These are phyloP conservation scores for Epichloe scottii DNA, from an alignment of 2,329 filamentous ascomycete species.

Conservation along the genomic window DNA sequence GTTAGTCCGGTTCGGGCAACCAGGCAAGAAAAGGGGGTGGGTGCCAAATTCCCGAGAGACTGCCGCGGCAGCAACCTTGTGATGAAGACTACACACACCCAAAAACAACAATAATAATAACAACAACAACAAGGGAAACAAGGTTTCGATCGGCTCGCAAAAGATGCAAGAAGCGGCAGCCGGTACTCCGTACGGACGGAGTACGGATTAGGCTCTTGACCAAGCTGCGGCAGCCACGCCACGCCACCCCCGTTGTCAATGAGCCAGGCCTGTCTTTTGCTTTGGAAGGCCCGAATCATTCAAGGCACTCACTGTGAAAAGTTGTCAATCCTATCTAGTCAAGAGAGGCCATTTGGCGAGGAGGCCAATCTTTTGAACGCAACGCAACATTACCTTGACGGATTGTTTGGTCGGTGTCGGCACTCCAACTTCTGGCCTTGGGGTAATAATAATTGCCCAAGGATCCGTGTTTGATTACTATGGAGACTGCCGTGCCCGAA, in stretches of 20 bases:
- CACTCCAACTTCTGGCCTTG: no score
- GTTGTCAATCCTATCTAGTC: background rate
- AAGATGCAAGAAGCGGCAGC: background rate
- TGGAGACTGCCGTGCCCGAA: background rate
- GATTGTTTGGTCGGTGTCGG: no score
- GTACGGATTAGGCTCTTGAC: no score
- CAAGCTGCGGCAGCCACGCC: background rate
- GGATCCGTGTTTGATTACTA: background rate
- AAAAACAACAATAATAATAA: background rate
- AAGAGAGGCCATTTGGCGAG: background rate
- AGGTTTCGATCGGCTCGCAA: background rate
- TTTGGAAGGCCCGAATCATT: slow-evolving; percentile 3
- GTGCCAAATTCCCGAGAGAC: background rate
- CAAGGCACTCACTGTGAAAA: background rate
- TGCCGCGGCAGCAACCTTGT: background rate
- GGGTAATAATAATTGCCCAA: background rate
- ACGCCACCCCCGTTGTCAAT: slow-evolving; percentile 1
- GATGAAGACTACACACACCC: background rate
- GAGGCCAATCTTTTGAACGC: background rate
- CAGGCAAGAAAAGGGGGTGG: background rate
- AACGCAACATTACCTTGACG: background rate
- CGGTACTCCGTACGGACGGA: background rate
- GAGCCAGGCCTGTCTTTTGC: background rate
- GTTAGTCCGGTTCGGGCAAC: background rate
- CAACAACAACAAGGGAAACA: no score